phyloP scores from a whole-genome alignment of 1,284 basidiomycete genomes.

The Phellopilus nigrolimitatus region DNA sequence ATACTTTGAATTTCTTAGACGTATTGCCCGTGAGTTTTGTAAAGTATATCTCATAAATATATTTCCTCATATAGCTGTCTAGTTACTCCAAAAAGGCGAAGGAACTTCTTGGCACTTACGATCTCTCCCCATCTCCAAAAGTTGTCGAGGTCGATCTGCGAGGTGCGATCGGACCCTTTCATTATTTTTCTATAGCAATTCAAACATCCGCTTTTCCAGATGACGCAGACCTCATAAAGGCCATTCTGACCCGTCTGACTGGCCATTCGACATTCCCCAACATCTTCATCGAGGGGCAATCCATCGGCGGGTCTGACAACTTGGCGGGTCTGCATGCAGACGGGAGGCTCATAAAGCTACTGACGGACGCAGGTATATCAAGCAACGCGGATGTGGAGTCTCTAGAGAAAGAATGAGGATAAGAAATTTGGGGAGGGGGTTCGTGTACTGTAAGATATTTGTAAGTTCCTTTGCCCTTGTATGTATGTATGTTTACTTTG shows the following conservation, averaged over 20 bases:
- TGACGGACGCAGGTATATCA: conserved; percentile 22
- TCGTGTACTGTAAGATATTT: no score
- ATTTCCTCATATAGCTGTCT: not conserved
- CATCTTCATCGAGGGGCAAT: conserved; percentile 57
- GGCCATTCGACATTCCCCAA: conserved; percentile 71
- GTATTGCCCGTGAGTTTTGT: conserved; percentile 58
- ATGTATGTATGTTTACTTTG: no score
- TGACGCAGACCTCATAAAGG: conserved; percentile 61
- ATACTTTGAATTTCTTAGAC: conserved; percentile 37
- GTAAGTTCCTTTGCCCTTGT: no score
- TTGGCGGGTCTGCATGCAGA: conserved; percentile 46
- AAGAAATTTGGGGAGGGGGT: no score
- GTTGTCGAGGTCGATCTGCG: conserved; percentile 74
- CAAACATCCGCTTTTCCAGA: conserved; percentile 32
- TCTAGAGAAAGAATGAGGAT: not conserved
- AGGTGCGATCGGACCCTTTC: conserved; percentile 36
- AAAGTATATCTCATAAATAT: not conserved
- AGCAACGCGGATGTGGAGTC: not conserved
- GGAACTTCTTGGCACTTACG: conserved; percentile 56
- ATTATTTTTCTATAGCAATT: not conserved
- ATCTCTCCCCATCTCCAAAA: conserved; percentile 62
- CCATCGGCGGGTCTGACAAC: conserved; percentile 71
- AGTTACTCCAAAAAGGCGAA: conserved; percentile 73
- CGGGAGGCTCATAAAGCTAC: conserved; percentile 34
- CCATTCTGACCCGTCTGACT: conserved; percentile 62